phyloP scores from a whole-genome alignment of 129 eudicot species.

The Artemisia annua region DNA sequence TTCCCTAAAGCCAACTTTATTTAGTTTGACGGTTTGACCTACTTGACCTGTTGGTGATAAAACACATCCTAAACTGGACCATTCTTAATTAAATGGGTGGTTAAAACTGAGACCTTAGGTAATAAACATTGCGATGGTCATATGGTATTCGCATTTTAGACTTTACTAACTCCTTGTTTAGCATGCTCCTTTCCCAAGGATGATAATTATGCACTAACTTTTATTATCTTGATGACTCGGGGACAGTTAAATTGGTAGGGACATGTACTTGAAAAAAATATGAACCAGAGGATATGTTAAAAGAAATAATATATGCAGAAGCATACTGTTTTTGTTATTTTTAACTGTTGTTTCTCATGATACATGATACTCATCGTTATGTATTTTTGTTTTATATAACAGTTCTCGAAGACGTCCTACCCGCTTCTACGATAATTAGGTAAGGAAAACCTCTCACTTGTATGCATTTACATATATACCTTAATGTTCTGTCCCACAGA shows the following conservation, averaged over 20 bases:
- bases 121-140: no score
- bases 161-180: background rate
- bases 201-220: background rate
- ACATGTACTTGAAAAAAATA: background rate
- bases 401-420: constrained; percentile 84
- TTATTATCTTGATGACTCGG: background rate
- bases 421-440: constrained; percentile 77
- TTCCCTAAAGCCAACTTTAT: no score
- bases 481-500: background rate
- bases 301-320: background rate
- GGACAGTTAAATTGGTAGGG: constrained; percentile 3
- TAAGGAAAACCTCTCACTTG: constrained; percentile 25
- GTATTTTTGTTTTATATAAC: constrained; percentile 34
- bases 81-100: no score
- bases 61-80: no score
- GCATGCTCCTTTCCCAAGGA: background rate
- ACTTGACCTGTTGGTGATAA: no score
- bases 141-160: background rate
- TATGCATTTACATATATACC: constrained; percentile 1
- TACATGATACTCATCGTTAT: constrained; percentile 16
- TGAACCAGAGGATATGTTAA: constrained; percentile 3
- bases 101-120: no score
- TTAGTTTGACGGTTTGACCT: no score
- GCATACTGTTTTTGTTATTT: constrained; percentile 12
- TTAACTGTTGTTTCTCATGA: constrained; percentile 1